phyloP scores from a whole-genome alignment of 768 basidiomycete genomes.

The Sistotremastrum niveocremeum region DNA sequence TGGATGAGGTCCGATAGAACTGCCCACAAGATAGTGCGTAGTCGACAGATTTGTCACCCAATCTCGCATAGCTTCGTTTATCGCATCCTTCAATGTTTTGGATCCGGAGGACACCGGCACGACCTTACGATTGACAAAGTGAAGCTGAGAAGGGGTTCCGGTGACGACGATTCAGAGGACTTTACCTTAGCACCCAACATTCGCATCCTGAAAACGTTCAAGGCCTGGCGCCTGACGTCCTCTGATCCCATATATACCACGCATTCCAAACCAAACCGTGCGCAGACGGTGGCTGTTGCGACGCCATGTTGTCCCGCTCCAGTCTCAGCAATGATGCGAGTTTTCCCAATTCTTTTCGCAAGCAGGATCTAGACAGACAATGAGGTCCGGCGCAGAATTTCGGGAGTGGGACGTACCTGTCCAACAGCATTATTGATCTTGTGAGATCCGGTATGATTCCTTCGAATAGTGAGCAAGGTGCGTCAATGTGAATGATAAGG shows the following conservation, averaged over 20 bases:
- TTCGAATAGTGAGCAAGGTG: conserved; percentile 15
- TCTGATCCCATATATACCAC: conserved; percentile 97
- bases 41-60: conserved; percentile 94
- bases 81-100: conserved; percentile 91
- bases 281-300: conserved; percentile 96
- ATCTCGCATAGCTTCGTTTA: conserved; percentile 96
- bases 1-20: conserved; percentile 94
- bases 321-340: conserved; percentile 94
- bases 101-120: conserved; percentile 90
- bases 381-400: background rate
- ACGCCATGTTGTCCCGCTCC: conserved; percentile 99
- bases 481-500: background rate
- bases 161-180: background rate
- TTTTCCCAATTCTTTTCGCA: conserved; percentile 90
- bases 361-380: conserved; percentile 60
- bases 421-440: conserved; percentile 99
- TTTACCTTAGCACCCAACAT: conserved; percentile 88
- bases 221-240: conserved; percentile 87
- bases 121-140: conserved; percentile 36
- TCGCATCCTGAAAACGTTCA: conserved; percentile 96
- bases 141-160: background rate
- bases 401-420: conserved; percentile 38
- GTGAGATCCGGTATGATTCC: conserved; percentile 97
- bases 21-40: conserved; percentile 96
- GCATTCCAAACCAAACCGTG: conserved; percentile 91